phyloP scores from a whole-genome alignment of 169 alveolate species.

The Plasmodium vinckei region DNA sequence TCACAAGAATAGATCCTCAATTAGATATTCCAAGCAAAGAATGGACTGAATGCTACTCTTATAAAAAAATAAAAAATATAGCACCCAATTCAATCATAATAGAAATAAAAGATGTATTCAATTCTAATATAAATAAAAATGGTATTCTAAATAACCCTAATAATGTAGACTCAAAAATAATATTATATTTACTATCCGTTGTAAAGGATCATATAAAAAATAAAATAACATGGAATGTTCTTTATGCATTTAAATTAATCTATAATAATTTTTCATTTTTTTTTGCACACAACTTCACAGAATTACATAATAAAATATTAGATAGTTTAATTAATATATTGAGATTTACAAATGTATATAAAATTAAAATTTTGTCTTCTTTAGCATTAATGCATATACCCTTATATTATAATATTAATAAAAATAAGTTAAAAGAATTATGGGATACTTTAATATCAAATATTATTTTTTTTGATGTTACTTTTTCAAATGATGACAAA shows the following conservation, averaged over 20 bases:
- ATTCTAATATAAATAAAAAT: conserved; percentile 11
- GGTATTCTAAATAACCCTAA: conserved; percentile 17
- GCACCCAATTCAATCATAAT: conserved; percentile 13
- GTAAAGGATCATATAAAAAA: conserved; percentile 64
- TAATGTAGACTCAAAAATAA: conserved; percentile 64
- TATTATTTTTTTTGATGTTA: conserved; percentile 29
- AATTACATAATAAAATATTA: conserved; percentile 44
- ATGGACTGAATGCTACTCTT: conserved; percentile 25
- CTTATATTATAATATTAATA: conserved; percentile 49
- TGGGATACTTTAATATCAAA: conserved; percentile 58
- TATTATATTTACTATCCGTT: conserved; percentile 68
- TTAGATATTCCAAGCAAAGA: conserved; percentile 1
- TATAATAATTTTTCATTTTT: conserved; percentile 73
- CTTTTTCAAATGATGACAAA: conserved; percentile 11
- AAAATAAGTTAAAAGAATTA: conserved; percentile 30
- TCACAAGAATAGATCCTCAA: not conserved
- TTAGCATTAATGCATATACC: conserved; percentile 76
- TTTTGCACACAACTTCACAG: conserved; percentile 38
- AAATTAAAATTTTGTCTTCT: conserved; percentile 73
- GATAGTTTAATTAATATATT: conserved; percentile 54
- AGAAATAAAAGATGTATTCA: conserved; percentile 48
- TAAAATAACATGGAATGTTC: conserved; percentile 75
- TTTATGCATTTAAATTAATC: conserved; percentile 69
- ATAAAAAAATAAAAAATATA: conserved; percentile 16
- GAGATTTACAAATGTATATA: conserved; percentile 72